phyloP scores from a whole-genome alignment of 176 grass and related monocot genomes.

The Echinochloa phyllopogon region DNA sequence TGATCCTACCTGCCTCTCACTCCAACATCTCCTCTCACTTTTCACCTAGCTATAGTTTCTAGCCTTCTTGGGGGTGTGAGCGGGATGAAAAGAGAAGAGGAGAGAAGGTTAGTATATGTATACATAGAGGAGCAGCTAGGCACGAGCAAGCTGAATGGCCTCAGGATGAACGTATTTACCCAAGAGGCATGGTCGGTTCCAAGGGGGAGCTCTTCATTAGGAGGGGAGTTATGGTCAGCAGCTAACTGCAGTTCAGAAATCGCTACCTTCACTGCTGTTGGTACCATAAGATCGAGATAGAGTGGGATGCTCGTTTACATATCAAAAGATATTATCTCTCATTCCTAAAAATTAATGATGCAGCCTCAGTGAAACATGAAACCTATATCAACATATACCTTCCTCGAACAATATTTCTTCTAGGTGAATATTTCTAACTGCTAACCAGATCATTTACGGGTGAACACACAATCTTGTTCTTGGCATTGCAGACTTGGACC shows the following conservation, averaged over 20 bases:
- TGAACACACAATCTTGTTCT: background rate
- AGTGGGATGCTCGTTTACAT: no score
- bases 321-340: background rate
- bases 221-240: no score
- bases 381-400: no score
- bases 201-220: no score
- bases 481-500: slow-evolving; percentile 2
- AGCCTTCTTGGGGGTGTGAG: slow-evolving; percentile 28
- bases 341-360: slow-evolving; percentile 14
- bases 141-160: background rate
- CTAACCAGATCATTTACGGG: slow-evolving; percentile 1
- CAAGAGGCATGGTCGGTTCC: slow-evolving; percentile 37
- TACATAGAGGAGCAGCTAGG: background rate
- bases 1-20: slow-evolving; percentile 18
- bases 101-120: slow-evolving; percentile 11
- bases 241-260: no score
- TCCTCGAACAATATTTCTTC: background rate
- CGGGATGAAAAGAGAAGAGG: background rate
- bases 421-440: slow-evolving; percentile 12
- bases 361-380: no score
- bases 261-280: no score
- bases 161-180: background rate
- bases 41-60: slow-evolving; percentile 10
- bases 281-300: no score
- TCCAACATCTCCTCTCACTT: background rate